Base-by-base conservation (phyloP, 225 moss, liverwort and hornwort genomes). In the Physcomitrellopsis africana region DNA sequence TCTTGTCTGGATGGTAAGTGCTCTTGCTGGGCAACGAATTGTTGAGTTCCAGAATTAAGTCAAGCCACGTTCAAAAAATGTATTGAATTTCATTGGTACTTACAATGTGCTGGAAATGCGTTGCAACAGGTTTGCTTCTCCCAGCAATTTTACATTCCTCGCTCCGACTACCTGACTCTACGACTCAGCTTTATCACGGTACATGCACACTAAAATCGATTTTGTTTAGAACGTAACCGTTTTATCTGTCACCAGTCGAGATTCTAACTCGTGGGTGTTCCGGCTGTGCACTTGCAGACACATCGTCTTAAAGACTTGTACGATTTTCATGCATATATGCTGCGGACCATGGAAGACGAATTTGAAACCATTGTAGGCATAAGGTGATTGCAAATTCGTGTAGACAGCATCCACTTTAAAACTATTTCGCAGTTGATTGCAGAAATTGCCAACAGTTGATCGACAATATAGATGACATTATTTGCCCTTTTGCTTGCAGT, bases 291-390 rank as follows among this genome's bases (percentile, higher is more conserved):
- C 1, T 62, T 51, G 76, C 80, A 87, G 77, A 87, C 29, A 11
- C 92, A 92, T 60, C 80, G 77, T 22, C 27, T 70, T 15, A 70
- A 80, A 3, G 46, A 61, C 45, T 72, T 56, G 7, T 89, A 82
- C 67, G 66, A 89, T 55, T 89, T 92, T 64, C 71, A 87, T 65
- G 59, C 44, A 4, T 89, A 92, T 73, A 79, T 92, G 83, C 64
- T 87, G 27, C 87, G 89, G 8, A 81, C 77, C n/a, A 67, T 92
- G 81, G 89, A 89, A 63, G 82, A 86, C 75, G 89, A 92, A 70
- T 87, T 80, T 44, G 67, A 77, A 46, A 63, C 69, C 45, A 77
- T 89, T 13, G 92, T 89, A 0, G 89, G 92, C 46, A 83, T 92
- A 47, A 91, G 86, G 91, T 86, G 41, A 37, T 37, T 37, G 32